phyloP scores from a whole-genome alignment of 257 asterid species.

The Scutellaria barbata region DNA sequence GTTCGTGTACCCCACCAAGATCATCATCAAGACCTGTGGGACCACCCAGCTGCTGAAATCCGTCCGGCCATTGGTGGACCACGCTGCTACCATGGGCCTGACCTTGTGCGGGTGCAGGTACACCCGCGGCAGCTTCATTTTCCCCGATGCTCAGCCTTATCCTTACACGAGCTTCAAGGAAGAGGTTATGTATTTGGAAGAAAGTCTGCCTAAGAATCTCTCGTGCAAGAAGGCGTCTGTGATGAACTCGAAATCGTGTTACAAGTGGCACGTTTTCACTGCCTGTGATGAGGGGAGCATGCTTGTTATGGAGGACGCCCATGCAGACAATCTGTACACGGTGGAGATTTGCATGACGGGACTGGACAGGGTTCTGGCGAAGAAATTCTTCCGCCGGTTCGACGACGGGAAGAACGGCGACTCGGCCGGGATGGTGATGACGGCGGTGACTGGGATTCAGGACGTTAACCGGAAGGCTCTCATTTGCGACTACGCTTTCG shows the following conservation, averaged over 20 bases:
- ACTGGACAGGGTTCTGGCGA: conserved; percentile 69
- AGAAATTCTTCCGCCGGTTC: conserved; percentile 63
- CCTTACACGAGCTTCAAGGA: conserved; percentile 83
- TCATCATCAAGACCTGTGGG: conserved; percentile 97
- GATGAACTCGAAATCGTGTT: conserved; percentile 62
- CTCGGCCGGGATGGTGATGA: conserved; percentile 83
- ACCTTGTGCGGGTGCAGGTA: conserved; percentile 72
- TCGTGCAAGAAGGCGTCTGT: conserved; percentile 60
- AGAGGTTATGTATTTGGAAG: conserved; percentile 66
- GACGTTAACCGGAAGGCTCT: conserved; percentile 57
- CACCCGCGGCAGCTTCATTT: conserved; percentile 89
- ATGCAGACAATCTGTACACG: conserved; percentile 48
- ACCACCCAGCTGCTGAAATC: conserved; percentile 85
- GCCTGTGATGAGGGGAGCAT: conserved; percentile 53
- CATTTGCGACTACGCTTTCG: conserved; percentile 87
- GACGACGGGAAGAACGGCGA: conserved; percentile 62
- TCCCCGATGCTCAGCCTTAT: conserved; percentile 83
- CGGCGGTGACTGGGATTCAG: conserved; percentile 65
- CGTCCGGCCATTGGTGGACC: conserved; percentile 60
- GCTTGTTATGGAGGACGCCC: conserved; percentile 28
- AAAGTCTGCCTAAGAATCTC: conserved; percentile 56
- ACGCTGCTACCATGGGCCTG: conserved; percentile 62
- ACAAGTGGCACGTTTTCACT: conserved; percentile 90
- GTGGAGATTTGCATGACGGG: conserved; percentile 93
- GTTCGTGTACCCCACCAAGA: conserved; percentile 81